Percentiles rank a stretch among this genome's conserved stretches.
These are phyloP conservation scores for Diaporthe sp. DNA, from an alignment of 2,329 filamentous ascomycete genomes.

Conservation along the genomic window DNA sequence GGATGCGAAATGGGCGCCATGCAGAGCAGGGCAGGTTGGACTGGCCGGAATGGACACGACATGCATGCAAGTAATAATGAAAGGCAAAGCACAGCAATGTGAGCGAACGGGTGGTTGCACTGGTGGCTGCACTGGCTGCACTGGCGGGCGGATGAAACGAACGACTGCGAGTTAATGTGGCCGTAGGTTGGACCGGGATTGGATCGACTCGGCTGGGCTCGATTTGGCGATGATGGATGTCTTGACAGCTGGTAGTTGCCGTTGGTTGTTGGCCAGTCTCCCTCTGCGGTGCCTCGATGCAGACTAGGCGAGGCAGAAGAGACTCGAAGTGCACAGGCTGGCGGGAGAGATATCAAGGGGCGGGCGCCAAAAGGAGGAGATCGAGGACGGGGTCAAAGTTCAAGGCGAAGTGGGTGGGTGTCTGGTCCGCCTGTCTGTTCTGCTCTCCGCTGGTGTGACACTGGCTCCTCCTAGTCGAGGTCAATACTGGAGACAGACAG, in stretches of 20 bases:
- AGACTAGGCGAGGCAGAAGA: too few species aligned
- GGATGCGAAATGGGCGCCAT: slow-evolving; percentile 29
- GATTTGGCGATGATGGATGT: neutral
- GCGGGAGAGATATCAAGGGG: slow-evolving; percentile 6
- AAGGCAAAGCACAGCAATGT: neutral
- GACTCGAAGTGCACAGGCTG: neutral
- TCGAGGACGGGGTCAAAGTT: neutral
- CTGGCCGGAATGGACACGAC: slow-evolving; percentile 15
- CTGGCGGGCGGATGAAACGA: slow-evolving; percentile 19
- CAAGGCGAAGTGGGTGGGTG: neutral
- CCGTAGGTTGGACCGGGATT: neutral
- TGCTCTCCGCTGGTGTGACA: slow-evolving; percentile 25
- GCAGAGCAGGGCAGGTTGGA: slow-evolving; percentile 23
- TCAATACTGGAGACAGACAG: slow-evolving; percentile 13
- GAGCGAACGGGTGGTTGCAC: slow-evolving; percentile 15
- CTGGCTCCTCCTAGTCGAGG: slow-evolving; percentile 23
- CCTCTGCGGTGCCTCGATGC: slow-evolving; percentile 1
- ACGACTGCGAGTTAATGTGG: slow-evolving; percentile 24
- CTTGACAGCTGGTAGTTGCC: neutral
- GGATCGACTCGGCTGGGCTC: neutral
- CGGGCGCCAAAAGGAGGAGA: slow-evolving; percentile 10
- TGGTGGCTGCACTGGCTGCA: slow-evolving; percentile 4
- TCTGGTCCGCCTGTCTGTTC: neutral
- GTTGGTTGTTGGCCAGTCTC: neutral
- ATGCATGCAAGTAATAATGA: slow-evolving; percentile 7